Conservation (phyloP, 1,139 yeast species). For the Zygosaccharomyces sapae region DNA sequence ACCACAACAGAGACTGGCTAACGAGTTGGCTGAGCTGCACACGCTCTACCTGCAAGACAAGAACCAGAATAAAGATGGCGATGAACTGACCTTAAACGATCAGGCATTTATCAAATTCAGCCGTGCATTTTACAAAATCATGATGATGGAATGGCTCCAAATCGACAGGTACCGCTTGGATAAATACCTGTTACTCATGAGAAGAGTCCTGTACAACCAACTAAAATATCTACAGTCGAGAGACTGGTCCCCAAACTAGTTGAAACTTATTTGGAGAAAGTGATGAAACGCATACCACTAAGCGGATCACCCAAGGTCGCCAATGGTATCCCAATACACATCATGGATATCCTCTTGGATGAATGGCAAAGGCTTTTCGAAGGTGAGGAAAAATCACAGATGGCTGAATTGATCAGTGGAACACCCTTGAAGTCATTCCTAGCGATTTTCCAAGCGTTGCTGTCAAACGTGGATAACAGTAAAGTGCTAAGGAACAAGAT, state of each 20-base stretch:
- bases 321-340: conserved; percentile 76
- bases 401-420: conserved; percentile 17
- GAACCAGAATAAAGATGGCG: conserved; percentile 15
- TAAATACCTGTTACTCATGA: conserved; percentile 73
- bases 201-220: conserved; percentile 69
- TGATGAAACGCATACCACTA: conserved; percentile 47
- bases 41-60: conserved; percentile 28
- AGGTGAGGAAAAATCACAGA: conserved; percentile 41
- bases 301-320: conserved; percentile 60
- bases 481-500: conserved; percentile 67
- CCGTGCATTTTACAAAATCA: conserved; percentile 77
- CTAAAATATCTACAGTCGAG: conserved; percentile 52
- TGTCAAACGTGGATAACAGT: conserved; percentile 44
- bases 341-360: conserved; percentile 78
- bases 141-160: conserved; percentile 76
- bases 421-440: conserved; percentile 19
- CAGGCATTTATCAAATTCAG: conserved; percentile 46
- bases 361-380: conserved; percentile 70
- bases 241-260: conserved; percentile 56
- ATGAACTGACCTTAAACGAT: conserved; percentile 38
- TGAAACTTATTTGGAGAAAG: conserved; percentile 39
- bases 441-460: conserved; percentile 43
- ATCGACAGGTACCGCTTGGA: conserved; percentile 86
- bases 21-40: conserved; percentile 61
- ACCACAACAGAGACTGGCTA: conserved; percentile 84